phyloP scores from a whole-genome alignment of 2,329 filamentous ascomycete genomes.

The Aspergillus arachidicola region DNA sequence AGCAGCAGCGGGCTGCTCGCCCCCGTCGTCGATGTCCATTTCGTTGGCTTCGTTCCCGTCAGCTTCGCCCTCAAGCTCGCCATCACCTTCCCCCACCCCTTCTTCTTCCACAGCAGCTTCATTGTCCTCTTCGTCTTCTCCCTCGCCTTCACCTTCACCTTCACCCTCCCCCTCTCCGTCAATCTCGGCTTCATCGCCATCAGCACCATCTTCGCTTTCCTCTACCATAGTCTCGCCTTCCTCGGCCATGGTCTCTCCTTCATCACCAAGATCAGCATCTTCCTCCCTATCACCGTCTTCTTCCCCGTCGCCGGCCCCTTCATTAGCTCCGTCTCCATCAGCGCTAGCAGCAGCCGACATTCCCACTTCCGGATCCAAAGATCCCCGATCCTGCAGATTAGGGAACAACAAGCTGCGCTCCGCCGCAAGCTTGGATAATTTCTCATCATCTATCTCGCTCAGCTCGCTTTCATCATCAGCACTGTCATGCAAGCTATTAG shows the following conservation, averaged over 20 bases:
- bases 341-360: constrained; percentile 24
- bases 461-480: constrained; percentile 71
- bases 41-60: constrained; percentile 14
- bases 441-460: constrained; percentile 59
- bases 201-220: constrained; percentile 10
- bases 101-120: constrained; percentile 22
- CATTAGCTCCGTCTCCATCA: constrained; percentile 26
- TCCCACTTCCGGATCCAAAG: constrained; percentile 29
- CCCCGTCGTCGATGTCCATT: constrained; percentile 13
- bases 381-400: constrained; percentile 25
- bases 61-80: constrained; percentile 14
- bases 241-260: constrained; percentile 15
- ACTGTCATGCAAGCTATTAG: constrained; percentile 64
- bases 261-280: constrained; percentile 17
- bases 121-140: constrained; percentile 19
- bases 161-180: constrained; percentile 18
- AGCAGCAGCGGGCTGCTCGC: background rate
- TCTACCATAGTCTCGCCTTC: constrained; percentile 15
- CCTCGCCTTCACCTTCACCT: constrained; percentile 12
- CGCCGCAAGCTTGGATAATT: constrained; percentile 28
- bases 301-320: constrained; percentile 24
- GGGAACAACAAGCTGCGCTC: constrained; percentile 30
- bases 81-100: background rate
- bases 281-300: constrained; percentile 22
- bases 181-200: constrained; percentile 14